Conservation (phyloP, 768 basidiomycete genomes). For the Pholiota molesta region DNA sequence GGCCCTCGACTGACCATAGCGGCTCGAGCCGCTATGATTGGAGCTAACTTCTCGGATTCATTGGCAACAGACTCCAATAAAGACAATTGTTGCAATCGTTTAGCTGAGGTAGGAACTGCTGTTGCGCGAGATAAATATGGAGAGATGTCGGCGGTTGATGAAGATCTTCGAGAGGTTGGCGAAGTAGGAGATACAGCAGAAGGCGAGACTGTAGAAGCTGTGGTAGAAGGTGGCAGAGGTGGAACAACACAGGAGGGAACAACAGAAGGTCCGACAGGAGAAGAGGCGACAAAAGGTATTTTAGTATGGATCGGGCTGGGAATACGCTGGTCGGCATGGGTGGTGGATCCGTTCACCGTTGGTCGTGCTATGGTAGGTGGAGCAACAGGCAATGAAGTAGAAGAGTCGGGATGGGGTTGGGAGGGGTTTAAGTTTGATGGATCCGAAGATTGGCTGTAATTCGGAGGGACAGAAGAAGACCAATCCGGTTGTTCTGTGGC, state of each 20-base stretch:
- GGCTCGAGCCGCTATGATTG: slow-evolving; percentile 34
- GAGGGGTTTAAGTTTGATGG: background rate
- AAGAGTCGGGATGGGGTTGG: background rate
- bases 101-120: slow-evolving; percentile 60
- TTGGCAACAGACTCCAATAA: slow-evolving; percentile 72
- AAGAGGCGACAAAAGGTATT: background rate
- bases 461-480: slow-evolving; percentile 20
- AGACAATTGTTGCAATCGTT: slow-evolving; percentile 69
- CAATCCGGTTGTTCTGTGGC: slow-evolving; percentile 15
- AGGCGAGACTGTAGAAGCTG: background rate
- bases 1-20: slow-evolving; percentile 24
- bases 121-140: slow-evolving; percentile 63
- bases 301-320: background rate
- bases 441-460: background rate
- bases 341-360: background rate
- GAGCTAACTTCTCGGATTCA: slow-evolving; percentile 69
- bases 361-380: background rate
- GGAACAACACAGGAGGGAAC: background rate
- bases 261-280: background rate
- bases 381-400: background rate
- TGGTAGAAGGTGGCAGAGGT: background rate
- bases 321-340: background rate
- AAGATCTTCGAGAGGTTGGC: slow-evolving; percentile 40
- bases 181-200: slow-evolving; percentile 23
- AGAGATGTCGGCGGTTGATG: slow-evolving; percentile 67